Evolutionary conservation across 1,284 basidiomycete genomes (phyloP), one percentile per base, ranked within the genome.

Genomic region (Ceratobasidium sp.): DNA sequence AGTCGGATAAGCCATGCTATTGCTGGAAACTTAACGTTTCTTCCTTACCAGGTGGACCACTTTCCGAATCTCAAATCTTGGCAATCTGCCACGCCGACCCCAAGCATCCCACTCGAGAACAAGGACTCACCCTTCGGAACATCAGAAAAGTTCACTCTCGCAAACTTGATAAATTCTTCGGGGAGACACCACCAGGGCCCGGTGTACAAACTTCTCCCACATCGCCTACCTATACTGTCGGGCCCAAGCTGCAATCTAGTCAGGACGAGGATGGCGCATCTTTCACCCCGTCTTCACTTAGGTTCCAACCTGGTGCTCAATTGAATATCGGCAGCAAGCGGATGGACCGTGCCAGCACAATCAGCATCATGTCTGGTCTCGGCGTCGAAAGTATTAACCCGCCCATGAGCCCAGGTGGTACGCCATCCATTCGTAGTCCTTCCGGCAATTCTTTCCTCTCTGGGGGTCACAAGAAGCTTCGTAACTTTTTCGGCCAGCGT

Each of bases 401-500:
- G 2, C 73, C 73, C 9, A 42, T 49, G 16, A 88, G 63, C 82
- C 86, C 1, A 83, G 77, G 63, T 25, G 63, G 63, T 6, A 63
- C 83, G 25, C 85, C 85, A 0, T 82, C 76, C 21, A 62, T 74
- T 79, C 79, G n/a, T 79, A 80, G 12, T 79, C 81, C 56, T 0
- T 80, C 80, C 0, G 78, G 78, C 14, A 79, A 78, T 9, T 79
- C 79, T 2, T 80, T 79, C 75, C 77, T 79, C 44, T 75, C 77
- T 1, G 77, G 79, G 30, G 78, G 77, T 58, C 79, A 78, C 23
- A 78, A 76, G 75, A 86, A 85, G 79, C 83, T 98, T 74, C 94
- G 95, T 81, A 96, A 96, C 84, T 99, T 99, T 85, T 96, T 98
- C 77, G 97, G 96, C 11, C 96, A 98, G 78, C 91, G 97, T 56